Evolutionary conservation across 208 protist genomes (phyloP), one percentile per base, ranked within the genome.

Genomic region (Trypanosoma conorhini): DNA sequence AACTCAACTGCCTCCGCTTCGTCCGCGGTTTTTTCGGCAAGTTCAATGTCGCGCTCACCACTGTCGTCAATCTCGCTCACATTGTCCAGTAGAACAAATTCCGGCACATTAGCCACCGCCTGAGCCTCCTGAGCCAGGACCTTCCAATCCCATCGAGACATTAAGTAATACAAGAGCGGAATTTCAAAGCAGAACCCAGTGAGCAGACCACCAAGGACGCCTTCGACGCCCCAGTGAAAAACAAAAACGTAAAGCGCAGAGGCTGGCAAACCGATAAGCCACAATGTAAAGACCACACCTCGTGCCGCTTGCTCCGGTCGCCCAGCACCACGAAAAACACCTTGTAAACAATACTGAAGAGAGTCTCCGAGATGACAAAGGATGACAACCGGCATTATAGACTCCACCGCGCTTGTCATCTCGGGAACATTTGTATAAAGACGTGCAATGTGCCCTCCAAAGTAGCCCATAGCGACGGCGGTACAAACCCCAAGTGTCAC

Each of bases 261-360:
- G 30, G 78, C 64, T 12, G 84, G 87, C 38, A 93, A 75, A 24
- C 82, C 84, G 57, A 93, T 66, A 63, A 83, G 75, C 85, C 84
- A 93, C 54, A 90, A 70, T 30, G 84, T 87, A 19, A 80, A 72
- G 48, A 93, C 44, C 40, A 90, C 84, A 5, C 74, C 84, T 10
- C 81, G 74, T 17, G 77, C 87, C 0, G 80, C 80, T 42, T 86
- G 76, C 26, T 83, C 77, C 0, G 64, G 82, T 46, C 74, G 62
- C n/a, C 81, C 81, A 17, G 75, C 84, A 54, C 84, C 87, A 46
- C 84, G 77, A 74, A 84, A 89, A 64, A 90, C 67, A 60, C 82
- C 84, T 56, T 93, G 84, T 24, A 90, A 66, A 52, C 82, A 89
- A 71, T 86, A 86, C 63, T 90, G 82, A 55, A 88, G 21, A 24